These are phyloP conservation scores for Cetraspora pellucida DNA, from an alignment of 192 early-diverging fungal species.

Conservation along the genomic window DNA sequence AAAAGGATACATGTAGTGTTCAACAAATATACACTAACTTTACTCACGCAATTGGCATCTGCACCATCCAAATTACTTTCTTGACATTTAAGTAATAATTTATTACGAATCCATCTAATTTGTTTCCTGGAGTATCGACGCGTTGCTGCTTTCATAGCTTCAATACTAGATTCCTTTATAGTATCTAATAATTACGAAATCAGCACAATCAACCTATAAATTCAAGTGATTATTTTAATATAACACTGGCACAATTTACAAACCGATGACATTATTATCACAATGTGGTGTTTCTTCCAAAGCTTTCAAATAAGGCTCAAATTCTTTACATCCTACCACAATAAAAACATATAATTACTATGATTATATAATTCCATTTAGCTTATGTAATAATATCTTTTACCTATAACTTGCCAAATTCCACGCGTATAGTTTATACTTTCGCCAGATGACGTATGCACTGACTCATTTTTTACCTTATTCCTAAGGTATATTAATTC, in stretches of 20 bases:
- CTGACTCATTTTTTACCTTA: constrained; percentile 56
- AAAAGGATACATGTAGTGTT: constrained; percentile 65
- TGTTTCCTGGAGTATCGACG: constrained; percentile 85
- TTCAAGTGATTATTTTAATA: constrained; percentile 8
- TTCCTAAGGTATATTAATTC: constrained; percentile 56
- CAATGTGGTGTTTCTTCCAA: neutral
- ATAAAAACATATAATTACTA: constrained; percentile 34
- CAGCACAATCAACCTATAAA: neutral
- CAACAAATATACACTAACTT: constrained; percentile 57
- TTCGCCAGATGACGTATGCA: constrained; percentile 48
- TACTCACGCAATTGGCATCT: neutral
- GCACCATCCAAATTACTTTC: constrained; percentile 2
- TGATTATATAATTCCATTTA: constrained; percentile 34
- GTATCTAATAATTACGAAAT: constrained; percentile 34
- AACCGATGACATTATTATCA: neutral
- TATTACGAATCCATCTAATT: constrained; percentile 81
- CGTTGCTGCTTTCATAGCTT: constrained; percentile 87
- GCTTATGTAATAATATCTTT: neutral
- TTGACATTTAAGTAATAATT: constrained; percentile 56
- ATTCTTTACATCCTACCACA: constrained; percentile 83
- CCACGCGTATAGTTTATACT: constrained; percentile 61
- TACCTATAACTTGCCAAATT: constrained; percentile 76
- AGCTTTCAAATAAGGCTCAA: constrained; percentile 65
- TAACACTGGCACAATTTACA: neutral
- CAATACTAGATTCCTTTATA: constrained; percentile 60